A percentile compares a stretch with the other conserved stretches of the same genome.
Evolutionary conservation across 495 filamentous ascomycete species (phyloP).

Genomic region (Penicillium arizonense): DNA sequence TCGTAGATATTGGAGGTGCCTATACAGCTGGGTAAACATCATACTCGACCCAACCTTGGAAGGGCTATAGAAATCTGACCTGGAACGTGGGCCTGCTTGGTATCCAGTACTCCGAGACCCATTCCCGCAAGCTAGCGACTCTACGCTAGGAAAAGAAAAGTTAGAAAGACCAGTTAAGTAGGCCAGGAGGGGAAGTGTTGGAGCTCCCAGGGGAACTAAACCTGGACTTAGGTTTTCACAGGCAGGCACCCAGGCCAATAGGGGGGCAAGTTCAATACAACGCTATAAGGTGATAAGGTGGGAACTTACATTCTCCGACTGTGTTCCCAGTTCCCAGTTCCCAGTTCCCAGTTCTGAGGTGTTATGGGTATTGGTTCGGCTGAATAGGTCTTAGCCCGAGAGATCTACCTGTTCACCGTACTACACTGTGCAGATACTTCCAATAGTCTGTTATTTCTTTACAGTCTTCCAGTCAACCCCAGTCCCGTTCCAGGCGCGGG

Average conservation of each 20-base stretch:
- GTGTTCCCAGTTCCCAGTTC: no score
- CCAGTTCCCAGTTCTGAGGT: no score
- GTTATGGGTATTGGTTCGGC: no score
- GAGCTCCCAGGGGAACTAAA: not conserved
- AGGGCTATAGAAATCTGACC: constrained; percentile 47
- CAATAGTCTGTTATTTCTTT: no score
- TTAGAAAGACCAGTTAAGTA: not conserved
- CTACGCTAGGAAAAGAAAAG: not conserved
- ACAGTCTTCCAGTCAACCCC: no score
- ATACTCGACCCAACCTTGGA: not conserved
- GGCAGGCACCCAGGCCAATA: no score
- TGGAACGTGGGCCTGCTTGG: constrained; percentile 63
- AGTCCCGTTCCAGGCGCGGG: not conserved
- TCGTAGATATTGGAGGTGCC: constrained; percentile 68
- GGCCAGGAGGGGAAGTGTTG: not conserved
- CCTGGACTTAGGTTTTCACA: not conserved
- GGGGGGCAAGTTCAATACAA: no score
- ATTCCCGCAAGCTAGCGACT: constrained; percentile 42
- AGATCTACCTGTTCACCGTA: no score
- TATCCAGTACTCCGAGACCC: constrained; percentile 79
- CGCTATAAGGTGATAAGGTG: no score
- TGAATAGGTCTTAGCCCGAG: no score
- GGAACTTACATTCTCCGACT: no score
- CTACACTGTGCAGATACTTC: no score
- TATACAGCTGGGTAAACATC: constrained; percentile 19